Evolutionary conservation across 1,139 yeast species (phyloP).

Genomic region (Blastobotrys buckinghamii): DNA sequence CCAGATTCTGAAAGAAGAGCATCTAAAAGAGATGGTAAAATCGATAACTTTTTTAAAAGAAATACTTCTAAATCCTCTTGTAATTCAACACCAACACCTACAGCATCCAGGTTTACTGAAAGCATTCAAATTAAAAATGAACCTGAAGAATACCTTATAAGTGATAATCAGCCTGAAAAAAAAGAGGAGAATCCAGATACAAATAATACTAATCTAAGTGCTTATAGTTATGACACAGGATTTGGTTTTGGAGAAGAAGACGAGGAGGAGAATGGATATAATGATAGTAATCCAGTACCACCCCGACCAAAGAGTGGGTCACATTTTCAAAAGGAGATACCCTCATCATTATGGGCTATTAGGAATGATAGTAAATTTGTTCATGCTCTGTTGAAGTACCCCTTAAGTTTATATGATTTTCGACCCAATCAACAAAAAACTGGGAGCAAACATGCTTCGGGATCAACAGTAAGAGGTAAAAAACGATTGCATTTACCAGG

Average conservation of each 20-base stretch:
- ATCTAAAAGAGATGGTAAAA: not conserved
- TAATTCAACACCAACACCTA: too few relatives aligned
- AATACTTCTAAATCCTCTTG: not conserved
- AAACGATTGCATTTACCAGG: constrained; percentile 26
- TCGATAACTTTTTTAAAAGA: not conserved
- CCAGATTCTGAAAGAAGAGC: not conserved
- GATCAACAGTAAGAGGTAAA: constrained; percentile 25
- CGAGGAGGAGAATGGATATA: not conserved
- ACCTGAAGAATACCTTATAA: not conserved
- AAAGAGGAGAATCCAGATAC: not conserved
- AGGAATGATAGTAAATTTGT: constrained; percentile 7
- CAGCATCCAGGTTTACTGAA: too few relatives aligned
- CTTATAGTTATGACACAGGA: too few relatives aligned
- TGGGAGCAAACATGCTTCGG: constrained; percentile 22
- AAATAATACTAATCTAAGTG: not conserved
- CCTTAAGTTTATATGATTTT: constrained; percentile 20
- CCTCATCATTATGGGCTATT: not conserved
- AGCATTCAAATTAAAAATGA: not conserved
- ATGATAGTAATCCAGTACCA: not conserved
- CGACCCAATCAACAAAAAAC: constrained; percentile 22
- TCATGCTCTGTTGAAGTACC: not conserved
- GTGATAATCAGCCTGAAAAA: not conserved
- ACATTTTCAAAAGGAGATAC: not conserved
- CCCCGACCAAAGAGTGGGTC: not conserved
- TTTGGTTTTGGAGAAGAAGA: not conserved